Base-by-base conservation (phyloP, 2,329 filamentous ascomycete species). In the Anthostomella pinea region DNA sequence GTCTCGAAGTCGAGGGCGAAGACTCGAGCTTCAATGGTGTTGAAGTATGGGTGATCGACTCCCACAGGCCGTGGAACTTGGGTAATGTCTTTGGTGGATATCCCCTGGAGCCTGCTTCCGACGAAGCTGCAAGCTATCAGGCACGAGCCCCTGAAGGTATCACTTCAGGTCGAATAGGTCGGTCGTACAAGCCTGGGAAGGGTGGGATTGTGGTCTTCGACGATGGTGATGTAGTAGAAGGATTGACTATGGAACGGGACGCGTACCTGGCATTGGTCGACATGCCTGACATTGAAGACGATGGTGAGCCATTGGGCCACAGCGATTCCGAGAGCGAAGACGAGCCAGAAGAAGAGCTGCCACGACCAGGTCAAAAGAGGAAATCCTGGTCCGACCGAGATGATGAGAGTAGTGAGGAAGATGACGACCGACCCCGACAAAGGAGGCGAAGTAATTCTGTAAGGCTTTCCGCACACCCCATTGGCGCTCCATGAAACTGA, bases 151-250 rank as follows among this genome's bases (percentile, higher is more conserved):
- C 78, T 6, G 56, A 64, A 8, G 89, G 90, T 7, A 79, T 95
- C 3, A 74, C 78, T 14, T 79, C 79, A 28, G 91, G 90, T 2
- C 79, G 79, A 38, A 77, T 97, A 33, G 73, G 77, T 17, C 75
- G 79, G 10, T 68, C 73, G 1, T 96, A 94, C 59, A 82, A 78
- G 46, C 80, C 86, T 5, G 85, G 87, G 19, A 84, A 77, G 55
- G 91, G 91, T 13, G 93, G 93, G 0, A 85, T 98, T 26, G 79
- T 98, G 43, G 89, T 96, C 2, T 95, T 93, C 60, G 93, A 97
- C 56, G 93, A 97, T 57, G 93, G 91, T 2, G 93, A 98, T 60
- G 90, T 98, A 33, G 85, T 91, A 49, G 85, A 91, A 49, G 86
- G 90, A 21, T 68, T 98, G 21, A 65, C 63, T 9, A 68, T 68